Conservation (phyloP, 305 asterid species). For the Fraxinus velutina region DNA sequence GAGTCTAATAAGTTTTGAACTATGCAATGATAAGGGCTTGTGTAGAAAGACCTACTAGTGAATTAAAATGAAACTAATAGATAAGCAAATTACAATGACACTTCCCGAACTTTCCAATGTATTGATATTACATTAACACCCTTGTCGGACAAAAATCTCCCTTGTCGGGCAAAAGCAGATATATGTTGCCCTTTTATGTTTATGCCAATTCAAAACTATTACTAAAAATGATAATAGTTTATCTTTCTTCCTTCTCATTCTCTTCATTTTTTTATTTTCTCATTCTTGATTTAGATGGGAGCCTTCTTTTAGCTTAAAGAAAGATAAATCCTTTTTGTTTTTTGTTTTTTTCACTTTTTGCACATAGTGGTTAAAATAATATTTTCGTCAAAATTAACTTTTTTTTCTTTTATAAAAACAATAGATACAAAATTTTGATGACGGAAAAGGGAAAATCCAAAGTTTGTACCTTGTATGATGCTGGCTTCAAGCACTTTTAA, state of each 20-base stretch:
- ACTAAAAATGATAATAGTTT: neutral
- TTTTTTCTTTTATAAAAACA: neutral
- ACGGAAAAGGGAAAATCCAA: neutral
- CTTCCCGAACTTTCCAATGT: neutral
- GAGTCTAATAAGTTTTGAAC: neutral
- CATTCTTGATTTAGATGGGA: neutral
- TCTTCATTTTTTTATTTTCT: neutral
- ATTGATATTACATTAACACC: neutral
- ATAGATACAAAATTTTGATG: neutral
- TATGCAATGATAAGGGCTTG: neutral
- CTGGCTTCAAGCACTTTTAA: neutral
- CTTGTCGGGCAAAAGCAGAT: neutral
- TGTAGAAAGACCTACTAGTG: neutral
- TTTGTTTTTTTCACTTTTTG: neutral
- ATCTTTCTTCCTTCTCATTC: neutral
- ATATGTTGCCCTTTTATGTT: neutral
- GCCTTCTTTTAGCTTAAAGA: neutral
- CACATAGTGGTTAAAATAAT: neutral
- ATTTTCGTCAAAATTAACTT: neutral
- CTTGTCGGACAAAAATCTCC: neutral
- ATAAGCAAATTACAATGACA: neutral
- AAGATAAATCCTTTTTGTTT: neutral
- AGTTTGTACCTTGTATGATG: neutral
- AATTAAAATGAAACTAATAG: neutral
- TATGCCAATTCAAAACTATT: neutral